Conservation (phyloP, 345 rosid species). For the Eucalyptus lansdowneana region DNA sequence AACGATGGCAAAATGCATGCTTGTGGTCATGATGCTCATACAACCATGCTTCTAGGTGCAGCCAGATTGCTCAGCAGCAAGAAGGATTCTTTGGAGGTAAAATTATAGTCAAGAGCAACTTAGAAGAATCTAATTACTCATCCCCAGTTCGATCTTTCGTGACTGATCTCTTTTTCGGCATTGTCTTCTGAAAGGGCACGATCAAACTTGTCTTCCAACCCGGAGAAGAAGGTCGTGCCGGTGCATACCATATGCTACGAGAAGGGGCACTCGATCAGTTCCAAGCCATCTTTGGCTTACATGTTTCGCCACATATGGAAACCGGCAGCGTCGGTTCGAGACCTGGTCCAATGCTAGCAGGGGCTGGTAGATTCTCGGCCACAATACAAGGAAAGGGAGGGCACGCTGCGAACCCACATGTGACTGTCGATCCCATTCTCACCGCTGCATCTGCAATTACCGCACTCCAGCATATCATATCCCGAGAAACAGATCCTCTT, state of each 20-base stretch:
- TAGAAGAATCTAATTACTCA: background rate
- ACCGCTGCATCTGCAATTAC: constrained; percentile 31
- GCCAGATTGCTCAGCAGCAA: constrained; percentile 26
- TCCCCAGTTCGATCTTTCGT: background rate
- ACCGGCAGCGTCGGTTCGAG: constrained; percentile 29
- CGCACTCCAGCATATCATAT: constrained; percentile 42
- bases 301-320: constrained; percentile 19
- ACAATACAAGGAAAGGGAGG: constrained; percentile 32
- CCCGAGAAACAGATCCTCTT: constrained; percentile 51
- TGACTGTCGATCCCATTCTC: constrained; percentile 26
- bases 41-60: constrained; percentile 41
- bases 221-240: constrained; percentile 38
- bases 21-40: constrained; percentile 50
- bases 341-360: constrained; percentile 46
- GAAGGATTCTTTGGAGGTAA: constrained; percentile 19
- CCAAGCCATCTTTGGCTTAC: constrained; percentile 36
- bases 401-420: constrained; percentile 35
- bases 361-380: constrained; percentile 21
- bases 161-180: background rate
- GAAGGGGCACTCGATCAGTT: constrained; percentile 38
- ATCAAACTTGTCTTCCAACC: constrained; percentile 57
- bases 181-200: constrained; percentile 14
- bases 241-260: constrained; percentile 42
- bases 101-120: background rate
- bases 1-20: constrained; percentile 44